Percentiles rank a stretch among this genome's conserved stretches.
These are phyloP conservation scores for Streptanthus diversifolius DNA, from an alignment of 345 rosid genomes.

Conservation along the genomic window DNA sequence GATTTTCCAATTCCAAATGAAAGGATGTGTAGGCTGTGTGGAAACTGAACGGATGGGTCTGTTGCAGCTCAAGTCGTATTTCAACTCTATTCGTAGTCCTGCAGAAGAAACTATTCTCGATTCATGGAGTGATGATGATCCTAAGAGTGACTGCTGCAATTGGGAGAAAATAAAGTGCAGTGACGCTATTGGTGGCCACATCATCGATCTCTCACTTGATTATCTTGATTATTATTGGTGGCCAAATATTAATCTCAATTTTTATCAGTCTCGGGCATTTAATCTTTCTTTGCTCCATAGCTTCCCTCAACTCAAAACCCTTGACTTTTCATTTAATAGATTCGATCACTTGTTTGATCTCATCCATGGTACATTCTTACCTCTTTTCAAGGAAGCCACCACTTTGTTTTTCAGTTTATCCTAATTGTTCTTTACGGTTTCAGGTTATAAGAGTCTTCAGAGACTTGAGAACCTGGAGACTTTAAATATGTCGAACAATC, in stretches of 20 bases:
- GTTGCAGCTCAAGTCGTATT: not conserved
- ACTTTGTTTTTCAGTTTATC: not conserved
- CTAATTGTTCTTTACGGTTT: not conserved
- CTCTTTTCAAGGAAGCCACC: not conserved
- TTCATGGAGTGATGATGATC: not conserved
- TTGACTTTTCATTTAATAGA: not conserved
- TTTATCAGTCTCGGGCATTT: too few relatives aligned
- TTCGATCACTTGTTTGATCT: not conserved
- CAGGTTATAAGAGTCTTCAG: constrained; percentile 9
- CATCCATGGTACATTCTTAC: not conserved
- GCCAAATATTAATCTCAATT: too few relatives aligned
- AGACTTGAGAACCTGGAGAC: not conserved
- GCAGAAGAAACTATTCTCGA: not conserved
- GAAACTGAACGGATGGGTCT: not conserved
- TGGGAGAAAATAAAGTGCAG: not conserved
- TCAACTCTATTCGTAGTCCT: not conserved
- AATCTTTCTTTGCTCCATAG: constrained; percentile 5
- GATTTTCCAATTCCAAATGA: not conserved
- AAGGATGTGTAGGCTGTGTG: not conserved
- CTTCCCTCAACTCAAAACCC: constrained; percentile 1
- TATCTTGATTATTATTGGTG: too few relatives aligned
- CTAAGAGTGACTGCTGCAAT: not conserved
- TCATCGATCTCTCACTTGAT: not conserved
- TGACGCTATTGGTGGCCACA: not conserved
- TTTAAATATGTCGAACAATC: not conserved